phyloP scores from a whole-genome alignment of 73 alveolate genomes.

The Paramecium bursaria region DNA sequence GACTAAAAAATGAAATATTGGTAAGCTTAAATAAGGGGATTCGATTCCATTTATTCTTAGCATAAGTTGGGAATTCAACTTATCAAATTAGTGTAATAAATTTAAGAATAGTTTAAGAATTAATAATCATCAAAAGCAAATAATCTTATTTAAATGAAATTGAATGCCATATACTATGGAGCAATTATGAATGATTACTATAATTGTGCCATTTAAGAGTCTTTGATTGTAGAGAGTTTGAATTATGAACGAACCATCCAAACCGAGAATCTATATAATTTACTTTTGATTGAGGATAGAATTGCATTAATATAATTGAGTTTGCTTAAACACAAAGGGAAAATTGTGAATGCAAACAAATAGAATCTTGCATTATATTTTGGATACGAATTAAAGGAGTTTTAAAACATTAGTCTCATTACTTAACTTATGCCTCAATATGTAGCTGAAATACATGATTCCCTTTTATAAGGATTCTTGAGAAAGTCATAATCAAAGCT shows the following conservation, averaged over 20 bases:
- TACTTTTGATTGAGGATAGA: too few relatives aligned
- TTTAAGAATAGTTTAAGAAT: too few relatives aligned
- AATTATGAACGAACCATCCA: constrained; percentile 33
- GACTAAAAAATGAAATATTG: too few relatives aligned
- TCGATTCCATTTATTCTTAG: too few relatives aligned
- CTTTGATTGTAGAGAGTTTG: not conserved
- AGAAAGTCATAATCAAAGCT: not conserved
- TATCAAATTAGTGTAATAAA: too few relatives aligned
- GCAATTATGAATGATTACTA: constrained; percentile 44
- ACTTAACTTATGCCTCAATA: constrained; percentile 31
- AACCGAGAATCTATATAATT: too few relatives aligned
- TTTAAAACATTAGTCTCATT: not conserved
- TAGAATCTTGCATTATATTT: constrained; percentile 17
- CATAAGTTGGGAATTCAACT: too few relatives aligned
- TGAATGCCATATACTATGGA: not conserved
- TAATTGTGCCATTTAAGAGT: not conserved
- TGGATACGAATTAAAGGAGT: constrained; percentile 29
- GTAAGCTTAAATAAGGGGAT: too few relatives aligned
- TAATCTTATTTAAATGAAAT: constrained; percentile 25
- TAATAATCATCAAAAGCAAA: too few relatives aligned
- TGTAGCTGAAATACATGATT: constrained; percentile 20
- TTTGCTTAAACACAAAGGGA: constrained; percentile 1
- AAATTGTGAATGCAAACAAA: constrained; percentile 10
- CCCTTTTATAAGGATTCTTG: constrained; percentile 1
- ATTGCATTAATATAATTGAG: constrained; percentile 19